Evolutionary conservation across 2,329 filamentous ascomycete genomes (phyloP).

Genomic region (Hymenoscyphus salicellus): DNA sequence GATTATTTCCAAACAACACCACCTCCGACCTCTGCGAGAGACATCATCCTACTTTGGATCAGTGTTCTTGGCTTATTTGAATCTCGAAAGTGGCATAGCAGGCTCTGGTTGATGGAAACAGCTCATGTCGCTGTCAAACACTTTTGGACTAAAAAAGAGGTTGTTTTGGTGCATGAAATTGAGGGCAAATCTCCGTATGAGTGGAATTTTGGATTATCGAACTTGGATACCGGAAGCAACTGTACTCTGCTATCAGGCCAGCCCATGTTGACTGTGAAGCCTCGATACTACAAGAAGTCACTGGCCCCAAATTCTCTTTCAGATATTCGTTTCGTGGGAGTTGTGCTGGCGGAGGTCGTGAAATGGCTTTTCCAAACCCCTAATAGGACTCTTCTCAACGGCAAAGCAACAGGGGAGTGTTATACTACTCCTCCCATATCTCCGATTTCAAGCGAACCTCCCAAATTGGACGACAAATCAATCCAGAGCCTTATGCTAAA

Average conservation of each 20-base stretch:
- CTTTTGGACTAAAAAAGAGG: not conserved
- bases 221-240: not conserved
- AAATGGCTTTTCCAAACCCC: not conserved
- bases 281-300: not conserved
- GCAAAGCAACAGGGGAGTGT: not conserved
- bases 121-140: not conserved
- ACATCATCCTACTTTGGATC: not conserved
- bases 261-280: not conserved
- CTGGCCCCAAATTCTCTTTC: not conserved
- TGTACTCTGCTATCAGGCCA: not conserved
- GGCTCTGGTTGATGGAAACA: not conserved
- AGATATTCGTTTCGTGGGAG: not conserved
- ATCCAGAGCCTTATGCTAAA: not conserved
- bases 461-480: not conserved
- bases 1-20: not conserved
- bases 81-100: not conserved
- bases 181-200: not conserved
- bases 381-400: not conserved
- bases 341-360: not conserved
- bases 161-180: not conserved
- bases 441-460: not conserved
- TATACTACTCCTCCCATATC: not conserved
- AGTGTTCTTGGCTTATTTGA: conserved; percentile 1
- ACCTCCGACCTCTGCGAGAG: not conserved
- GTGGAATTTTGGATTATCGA: conserved; percentile 1